Evolutionary conservation across 495 filamentous ascomycete genomes (phyloP), one percentile per base, ranked within the genome.

Genomic region (Penicillium macrosclerotiorum): DNA sequence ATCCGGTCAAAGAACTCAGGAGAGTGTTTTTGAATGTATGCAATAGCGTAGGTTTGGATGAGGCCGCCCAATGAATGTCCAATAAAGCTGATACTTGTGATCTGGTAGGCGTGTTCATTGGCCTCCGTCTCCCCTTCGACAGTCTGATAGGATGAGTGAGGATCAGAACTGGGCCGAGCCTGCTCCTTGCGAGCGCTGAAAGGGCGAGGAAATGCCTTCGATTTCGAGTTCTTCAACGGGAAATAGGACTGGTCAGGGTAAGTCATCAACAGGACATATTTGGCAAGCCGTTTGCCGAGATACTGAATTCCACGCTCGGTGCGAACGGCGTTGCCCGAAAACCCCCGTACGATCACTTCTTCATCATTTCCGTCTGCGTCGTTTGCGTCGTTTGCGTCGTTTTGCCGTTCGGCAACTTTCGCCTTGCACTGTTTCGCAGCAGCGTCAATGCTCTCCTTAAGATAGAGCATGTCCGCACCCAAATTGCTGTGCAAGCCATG

Each of bases 261-360:
- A 20, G 90, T 93, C 75, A 95, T 87, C 17, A 82, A 72, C 9
- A 98, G 74, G 14, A 97, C 74, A 61, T 88, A 94, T 65, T 87
- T 90, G n/a, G 93, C 93, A 17, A 98, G 77, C 23, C 93, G 81
- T 62, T 96, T 96, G 16, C 93, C 93, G 1, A 98, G 79, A 59
- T 95, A 97, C 60, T 97, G 95, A 53, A 98, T 96, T 17, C 93
- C 93, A 53, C 83, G 80, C 68, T 97, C 93, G 3, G 93, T 98
- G 25, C 86, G 85, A 26, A 86, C 86, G 13, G 85, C 88, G 70
- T 98, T 98, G 37, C 87, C 90, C 20, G 83, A 79, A 59, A 90
- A 98, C 13, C 93, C 93, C 56, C 94, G 78, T 3, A 98, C 94
- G 54, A 98, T 84, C n/a, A 95, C 82, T 63, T 95, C 80, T 13